Evolutionary conservation across 805 yeast species (phyloP).

Genomic region (Candida xiaguanensis): DNA sequence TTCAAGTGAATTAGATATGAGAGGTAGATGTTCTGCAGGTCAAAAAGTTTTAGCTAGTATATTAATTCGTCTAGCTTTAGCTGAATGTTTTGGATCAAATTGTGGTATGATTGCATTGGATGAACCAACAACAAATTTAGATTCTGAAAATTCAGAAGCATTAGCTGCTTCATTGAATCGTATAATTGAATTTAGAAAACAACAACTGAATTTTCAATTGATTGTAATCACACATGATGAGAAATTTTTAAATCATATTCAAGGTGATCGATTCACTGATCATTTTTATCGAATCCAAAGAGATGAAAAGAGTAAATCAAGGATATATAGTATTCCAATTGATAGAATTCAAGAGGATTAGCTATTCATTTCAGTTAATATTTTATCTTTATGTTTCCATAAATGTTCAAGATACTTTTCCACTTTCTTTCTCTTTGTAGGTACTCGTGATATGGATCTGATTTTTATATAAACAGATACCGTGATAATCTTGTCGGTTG

Average conservation of each 20-base stretch:
- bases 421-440: conserved; percentile 49
- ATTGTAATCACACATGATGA: conserved; percentile 97
- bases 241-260: conserved; percentile 78
- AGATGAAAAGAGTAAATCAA: conserved; percentile 77
- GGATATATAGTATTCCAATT: conserved; percentile 52
- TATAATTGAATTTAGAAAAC: conserved; percentile 70
- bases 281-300: conserved; percentile 80
- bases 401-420: conserved; percentile 73
- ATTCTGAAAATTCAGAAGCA: conserved; percentile 82
- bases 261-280: conserved; percentile 81
- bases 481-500: conserved; percentile 20
- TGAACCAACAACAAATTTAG: conserved; percentile 96
- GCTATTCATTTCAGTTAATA: conserved; percentile 20
- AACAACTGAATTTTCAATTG: conserved; percentile 86
- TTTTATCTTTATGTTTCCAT: conserved; percentile 69
- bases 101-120: conserved; percentile 96
- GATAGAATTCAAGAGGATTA: conserved; percentile 32
- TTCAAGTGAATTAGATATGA: conserved; percentile 91
- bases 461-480: conserved; percentile 48
- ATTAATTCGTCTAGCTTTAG: conserved; percentile 83
- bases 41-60: conserved; percentile 93
- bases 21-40: conserved; percentile 98
- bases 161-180: conserved; percentile 75
- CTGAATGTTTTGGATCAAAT: conserved; percentile 92
- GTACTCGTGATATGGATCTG: conserved; percentile 45